Evolutionary conservation across 1,284 basidiomycete species (phyloP), one percentile per base, ranked within the genome.

Genomic region (Malassezia sympodialis): DNA sequence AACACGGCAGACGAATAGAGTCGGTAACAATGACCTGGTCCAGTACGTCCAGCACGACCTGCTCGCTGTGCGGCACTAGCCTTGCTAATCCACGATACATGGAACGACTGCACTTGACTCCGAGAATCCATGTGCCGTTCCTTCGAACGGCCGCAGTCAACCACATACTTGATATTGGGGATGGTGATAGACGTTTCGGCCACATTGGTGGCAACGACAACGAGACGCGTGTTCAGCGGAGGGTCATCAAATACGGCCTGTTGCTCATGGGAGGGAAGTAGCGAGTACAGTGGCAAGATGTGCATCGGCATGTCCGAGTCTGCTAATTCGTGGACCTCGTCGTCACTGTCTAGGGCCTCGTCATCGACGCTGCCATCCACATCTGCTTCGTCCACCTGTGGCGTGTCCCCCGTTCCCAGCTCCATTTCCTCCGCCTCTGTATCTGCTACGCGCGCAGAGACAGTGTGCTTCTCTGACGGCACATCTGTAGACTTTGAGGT

Each of bases 361-460:
- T 60, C 60, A 24, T 72, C 69, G 1, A 64, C 63, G 23, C 66
- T 31, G 23, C 23, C 62, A 21, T 56, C 66, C 65, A 75, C 66
- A 69, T 77, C 72, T 37, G 77, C 76, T 17, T 77, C 75, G 47
- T 78, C 77, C 26, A 63, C 69, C 32, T 74, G 69, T n/a, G 76
- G 65, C 4, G 61, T 54, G n/a, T 67, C 72, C n/a, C 75, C 73
- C 4, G 59, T 41, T 0, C 85, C 87, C 10, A 90, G 77, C 3
- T 90, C 87, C 39, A 90, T 74, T 55, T 91, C 88, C 67, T 91
- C 88, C 0, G 83, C 81, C 69, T 91, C 89, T 7, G 90, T 70
- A 56, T 81, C 81, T 1, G 44, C 55, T 8, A 52, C 27, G 23
- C 55, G 44, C 8, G 55, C 39, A n/a, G 41, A 50, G 4, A 37